Evolutionary conservation across 768 basidiomycete genomes (phyloP).

Genomic region (Suillus subaureus): DNA sequence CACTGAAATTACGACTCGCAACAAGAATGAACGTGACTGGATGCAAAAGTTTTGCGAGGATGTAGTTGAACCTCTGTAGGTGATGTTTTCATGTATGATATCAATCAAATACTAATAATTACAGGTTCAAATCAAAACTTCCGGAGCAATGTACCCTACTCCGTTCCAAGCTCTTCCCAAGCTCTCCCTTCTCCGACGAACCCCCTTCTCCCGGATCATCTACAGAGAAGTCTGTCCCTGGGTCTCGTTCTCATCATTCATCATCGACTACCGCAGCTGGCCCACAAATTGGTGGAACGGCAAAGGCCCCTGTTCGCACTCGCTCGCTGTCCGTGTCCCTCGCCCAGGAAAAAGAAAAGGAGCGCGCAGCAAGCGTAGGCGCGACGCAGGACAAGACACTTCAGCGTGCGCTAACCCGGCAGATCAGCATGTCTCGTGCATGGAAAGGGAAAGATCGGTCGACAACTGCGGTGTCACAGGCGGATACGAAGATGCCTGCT

Average conservation of each 20-base stretch:
- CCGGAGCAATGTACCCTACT: slow-evolving; percentile 60
- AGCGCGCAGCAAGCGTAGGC: slow-evolving; percentile 40
- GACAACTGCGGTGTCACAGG: slow-evolving; percentile 17
- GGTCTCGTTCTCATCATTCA: slow-evolving; percentile 26
- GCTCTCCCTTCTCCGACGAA: slow-evolving; percentile 60
- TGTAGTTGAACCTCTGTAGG: slow-evolving; percentile 65
- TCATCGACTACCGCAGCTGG: slow-evolving; percentile 16
- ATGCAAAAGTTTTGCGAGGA: slow-evolving; percentile 72
- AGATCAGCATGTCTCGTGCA: slow-evolving; percentile 76
- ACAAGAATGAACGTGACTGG: slow-evolving; percentile 59
- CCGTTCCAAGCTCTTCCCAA: slow-evolving; percentile 66
- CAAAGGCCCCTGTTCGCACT: slow-evolving; percentile 47
- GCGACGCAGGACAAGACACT: slow-evolving; percentile 36
- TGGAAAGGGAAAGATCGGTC: slow-evolving; percentile 52
- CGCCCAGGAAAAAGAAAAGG: slow-evolving; percentile 56
- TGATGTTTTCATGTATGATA: slow-evolving; percentile 9
- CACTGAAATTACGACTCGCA: slow-evolving; percentile 16
- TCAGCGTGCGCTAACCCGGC: slow-evolving; percentile 61
- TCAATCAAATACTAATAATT: slow-evolving; percentile 6
- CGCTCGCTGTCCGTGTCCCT: slow-evolving; percentile 72
- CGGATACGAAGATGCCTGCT: slow-evolving; percentile 18
- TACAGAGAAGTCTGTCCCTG: slow-evolving; percentile 11
- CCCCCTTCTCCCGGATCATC: slow-evolving; percentile 17
- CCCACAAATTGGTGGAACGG: slow-evolving; percentile 3
- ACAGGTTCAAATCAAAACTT: slow-evolving; percentile 57